Evolutionary conservation across 352 stramenopile species (phyloP), one percentile per base, ranked within the genome.

Genomic region (Phytophthora quininea): DNA sequence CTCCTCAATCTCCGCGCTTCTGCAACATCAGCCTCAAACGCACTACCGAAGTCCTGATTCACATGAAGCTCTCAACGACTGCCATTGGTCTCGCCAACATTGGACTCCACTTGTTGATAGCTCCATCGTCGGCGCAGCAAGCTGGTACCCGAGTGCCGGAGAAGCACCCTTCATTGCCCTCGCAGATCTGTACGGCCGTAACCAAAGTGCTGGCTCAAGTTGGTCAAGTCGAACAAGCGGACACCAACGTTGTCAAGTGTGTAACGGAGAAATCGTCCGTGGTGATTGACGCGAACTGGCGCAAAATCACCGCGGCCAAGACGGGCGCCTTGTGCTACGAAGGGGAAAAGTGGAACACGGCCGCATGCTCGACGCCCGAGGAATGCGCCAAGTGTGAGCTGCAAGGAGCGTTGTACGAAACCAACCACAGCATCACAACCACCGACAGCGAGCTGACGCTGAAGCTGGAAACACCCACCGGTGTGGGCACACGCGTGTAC

Each of bases 281-380:
- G 56, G 80, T 89, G 42, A 69, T 89, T 6, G 80, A 89, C 49
- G 76, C 78, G 35, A 86, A 87, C 61, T 84, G 80, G 76, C 78
- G 80, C 52, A 74, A 69, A 69, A 66, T 84, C 45, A 79, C 83
- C 69, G 73, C 77, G 8, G 69, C 80, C 30, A 69, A 58, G 43
- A 78, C 64, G 42, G 76, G 70, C 50, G 71, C 53, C 9, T 79
- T 76, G 55, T 87, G 78, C 69, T 82, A 83, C 74, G 76, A 49
- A 0, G 77, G 73, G 38, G 73, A 73, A 57, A 32, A 59, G 42
- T 88, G 77, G 77, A 69, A 88, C 42, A 50, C 54, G 3, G 54
- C 64, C 45, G 64, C 79, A 2, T 89, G 80, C 37, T 69, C 74
- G 0, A 76, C 75, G 31, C 67, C 74, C 7, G 70, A 56, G 35